Evolutionary conservation across 768 basidiomycete species (phyloP), one percentile per base, ranked within the genome.

Genomic region (Hirschioporus abietinus): DNA sequence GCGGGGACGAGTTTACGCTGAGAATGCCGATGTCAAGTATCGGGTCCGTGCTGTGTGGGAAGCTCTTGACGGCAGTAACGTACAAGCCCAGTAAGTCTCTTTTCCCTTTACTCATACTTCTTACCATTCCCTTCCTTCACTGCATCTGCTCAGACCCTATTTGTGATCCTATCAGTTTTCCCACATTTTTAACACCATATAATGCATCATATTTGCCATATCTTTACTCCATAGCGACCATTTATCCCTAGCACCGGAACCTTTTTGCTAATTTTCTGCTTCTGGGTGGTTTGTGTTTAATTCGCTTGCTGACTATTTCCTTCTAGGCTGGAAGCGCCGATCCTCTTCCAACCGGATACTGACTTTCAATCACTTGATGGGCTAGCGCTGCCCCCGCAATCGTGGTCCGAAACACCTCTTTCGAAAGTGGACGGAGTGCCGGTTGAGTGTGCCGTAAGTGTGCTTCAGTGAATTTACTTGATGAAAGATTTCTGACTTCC

Each of bases 371-470:
- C 86, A 1, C 70, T 81, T 24, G 87, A 88, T 70, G 84, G 82
- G 35, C 73, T 77, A 1, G 65, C 74, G 15, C 72, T 77, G 57
- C 75, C 80, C 63, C 78, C 81, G 2, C 80, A 82, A 57, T 83
- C 84, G 0, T 92, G 90, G 90, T 71, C 90, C 24, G 90, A 91
- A 73, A 83, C 88, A 74, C 86, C 88, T 36, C 75, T 92, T 58
- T 82, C 80, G 66, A 77, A 86, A 1, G 89, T 90, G 71, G 83
- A 88, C 26, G 80, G 81, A 0, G 81, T 90, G 25, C 85, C 89
- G 3, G 86, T 88, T 72, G 82, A 80, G 42, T 89, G 88, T 74
- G 89, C 86, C 25, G 90, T 91, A 70, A 74, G 89, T 80, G 6
- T n/a, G 36, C 30, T 65, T 18, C 9, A 23, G 25, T 26, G 35